Percentiles rank a stretch among this genome's conserved stretches.
Evolutionary conservation across 331 rosid genomes (phyloP).

Genomic region (Quercus tomentella): DNA sequence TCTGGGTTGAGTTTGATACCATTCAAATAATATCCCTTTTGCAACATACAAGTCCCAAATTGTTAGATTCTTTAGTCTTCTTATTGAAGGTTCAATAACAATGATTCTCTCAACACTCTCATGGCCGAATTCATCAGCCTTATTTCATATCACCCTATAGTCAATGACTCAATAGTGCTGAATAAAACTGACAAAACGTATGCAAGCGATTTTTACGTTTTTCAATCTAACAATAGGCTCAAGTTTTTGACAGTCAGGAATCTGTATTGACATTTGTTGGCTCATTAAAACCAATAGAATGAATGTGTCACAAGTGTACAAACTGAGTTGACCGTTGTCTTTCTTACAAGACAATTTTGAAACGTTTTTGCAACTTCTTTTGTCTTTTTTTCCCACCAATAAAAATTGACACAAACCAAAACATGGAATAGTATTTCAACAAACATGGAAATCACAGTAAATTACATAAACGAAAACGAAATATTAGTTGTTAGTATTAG

Average conservation of each 20-base stretch:
- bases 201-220: not conserved
- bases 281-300: not conserved
- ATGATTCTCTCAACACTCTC: not conserved
- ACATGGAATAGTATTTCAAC: too few relatives aligned
- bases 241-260: too few relatives aligned
- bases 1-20: not conserved
- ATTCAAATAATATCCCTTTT: too few relatives aligned
- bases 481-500: too few relatives aligned
- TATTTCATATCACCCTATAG: too few relatives aligned
- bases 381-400: slow-evolving; percentile 20
- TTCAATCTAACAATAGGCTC: not conserved
- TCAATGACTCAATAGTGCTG: too few relatives aligned
- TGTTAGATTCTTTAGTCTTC: not conserved
- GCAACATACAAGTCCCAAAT: not conserved
- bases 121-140: not conserved
- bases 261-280: too few relatives aligned
- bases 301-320: not conserved
- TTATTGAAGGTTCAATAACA: not conserved
- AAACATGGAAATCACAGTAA: too few relatives aligned
- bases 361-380: slow-evolving; percentile 14
- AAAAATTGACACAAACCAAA: slow-evolving; percentile 9
- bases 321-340: not conserved
- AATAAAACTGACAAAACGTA: too few relatives aligned
- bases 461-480: too few relatives aligned
- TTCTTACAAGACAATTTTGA: slow-evolving; percentile 18